These are phyloP conservation scores for Pythium aquatile DNA, from an alignment of 352 stramenopile species.

Conservation along the genomic window DNA sequence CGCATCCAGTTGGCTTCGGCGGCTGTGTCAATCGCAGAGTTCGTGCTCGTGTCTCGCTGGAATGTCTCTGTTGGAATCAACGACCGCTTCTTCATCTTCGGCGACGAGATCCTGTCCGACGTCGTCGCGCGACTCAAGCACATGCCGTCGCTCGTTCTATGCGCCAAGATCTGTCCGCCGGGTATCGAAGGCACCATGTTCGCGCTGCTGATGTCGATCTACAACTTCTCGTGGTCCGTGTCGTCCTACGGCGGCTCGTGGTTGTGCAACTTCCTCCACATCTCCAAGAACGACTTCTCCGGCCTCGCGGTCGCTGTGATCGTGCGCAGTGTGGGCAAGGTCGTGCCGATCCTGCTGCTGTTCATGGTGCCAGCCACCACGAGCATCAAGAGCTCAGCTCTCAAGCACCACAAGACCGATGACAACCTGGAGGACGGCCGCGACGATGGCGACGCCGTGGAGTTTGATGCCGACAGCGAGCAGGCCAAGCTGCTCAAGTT, in stretches of 20 bases:
- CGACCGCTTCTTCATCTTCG: conserved; percentile 81
- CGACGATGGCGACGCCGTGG: conserved; percentile 25
- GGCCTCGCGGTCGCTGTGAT: conserved; percentile 53
- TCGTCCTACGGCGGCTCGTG: conserved; percentile 74
- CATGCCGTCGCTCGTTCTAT: conserved; percentile 95
- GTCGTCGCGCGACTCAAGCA: conserved; percentile 78
- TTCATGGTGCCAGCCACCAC: conserved; percentile 75
- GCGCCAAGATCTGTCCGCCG: conserved; percentile 93
- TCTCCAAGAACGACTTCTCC: conserved; percentile 73
- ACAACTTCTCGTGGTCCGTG: conserved; percentile 83
- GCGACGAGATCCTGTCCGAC: conserved; percentile 79
- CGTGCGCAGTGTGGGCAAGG: conserved; percentile 60
- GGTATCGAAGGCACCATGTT: conserved; percentile 97
- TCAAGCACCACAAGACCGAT: conserved; percentile 33
- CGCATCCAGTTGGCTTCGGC: conserved; percentile 70
- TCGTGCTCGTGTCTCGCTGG: conserved; percentile 65
- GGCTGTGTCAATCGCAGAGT: conserved; percentile 61
- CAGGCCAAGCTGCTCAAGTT: conserved; percentile 26
- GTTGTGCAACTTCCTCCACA: conserved; percentile 72
- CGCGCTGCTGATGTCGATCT: conserved; percentile 87
- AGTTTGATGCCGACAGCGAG: conserved; percentile 19
- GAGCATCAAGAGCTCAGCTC: conserved; percentile 55
- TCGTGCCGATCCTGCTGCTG: conserved; percentile 66
- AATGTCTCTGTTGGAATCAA: conserved; percentile 61
- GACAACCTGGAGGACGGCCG: conserved; percentile 32